phyloP scores from a whole-genome alignment of 1,284 basidiomycete species.

The Sporisorium exsertum region DNA sequence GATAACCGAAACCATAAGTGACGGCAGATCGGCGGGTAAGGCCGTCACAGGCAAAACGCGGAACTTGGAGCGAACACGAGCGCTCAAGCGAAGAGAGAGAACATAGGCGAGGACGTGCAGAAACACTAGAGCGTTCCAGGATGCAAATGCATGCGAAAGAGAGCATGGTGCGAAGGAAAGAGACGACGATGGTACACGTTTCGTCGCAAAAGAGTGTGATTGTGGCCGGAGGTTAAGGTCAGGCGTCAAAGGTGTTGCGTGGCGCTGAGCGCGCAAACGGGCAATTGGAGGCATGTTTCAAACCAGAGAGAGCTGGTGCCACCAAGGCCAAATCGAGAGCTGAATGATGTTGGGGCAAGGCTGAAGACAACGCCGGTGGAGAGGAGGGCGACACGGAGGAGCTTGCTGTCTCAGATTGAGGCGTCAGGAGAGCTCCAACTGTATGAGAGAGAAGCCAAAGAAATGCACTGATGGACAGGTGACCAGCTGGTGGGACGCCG shows the following conservation, averaged over 20 bases:
- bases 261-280: neutral
- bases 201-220: no score
- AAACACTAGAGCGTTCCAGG: neutral
- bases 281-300: neutral
- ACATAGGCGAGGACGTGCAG: neutral
- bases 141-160: neutral
- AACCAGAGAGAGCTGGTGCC: neutral
- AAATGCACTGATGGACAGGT: slow-evolving; percentile 13
- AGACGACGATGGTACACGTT: no score
- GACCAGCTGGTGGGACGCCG: slow-evolving; percentile 1
- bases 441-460: neutral
- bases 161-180: neutral
- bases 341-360: neutral
- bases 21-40: neutral
- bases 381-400: neutral
- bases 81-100: neutral
- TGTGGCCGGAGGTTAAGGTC: no score
- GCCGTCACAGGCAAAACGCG: neutral
- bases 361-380: neutral
- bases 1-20: no score
- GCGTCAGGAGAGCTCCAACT: neutral
- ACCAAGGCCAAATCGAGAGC: neutral
- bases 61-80: neutral
- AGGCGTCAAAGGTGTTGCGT: neutral
- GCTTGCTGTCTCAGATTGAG: neutral